Conservation (phyloP, 2,329 filamentous ascomycete genomes). For the Sporothrix curviconia region DNA sequence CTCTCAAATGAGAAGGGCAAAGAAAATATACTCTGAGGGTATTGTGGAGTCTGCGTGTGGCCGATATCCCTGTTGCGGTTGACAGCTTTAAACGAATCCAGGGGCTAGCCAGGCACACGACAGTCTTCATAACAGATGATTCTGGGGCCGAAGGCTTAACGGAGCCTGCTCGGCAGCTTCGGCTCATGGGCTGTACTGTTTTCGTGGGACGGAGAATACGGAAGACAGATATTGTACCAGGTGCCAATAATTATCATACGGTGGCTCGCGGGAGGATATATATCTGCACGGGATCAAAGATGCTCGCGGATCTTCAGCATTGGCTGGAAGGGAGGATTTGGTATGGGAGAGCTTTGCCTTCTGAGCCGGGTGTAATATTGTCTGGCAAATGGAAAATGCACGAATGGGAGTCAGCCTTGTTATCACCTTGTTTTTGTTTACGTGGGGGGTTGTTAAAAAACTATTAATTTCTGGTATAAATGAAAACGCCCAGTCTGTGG, state of each 20-base stretch:
- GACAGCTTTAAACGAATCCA: conserved; percentile 50
- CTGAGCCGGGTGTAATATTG: conserved; percentile 24
- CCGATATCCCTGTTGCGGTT: conserved; percentile 56
- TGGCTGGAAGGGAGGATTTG: conserved; percentile 51
- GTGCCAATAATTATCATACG: conserved; percentile 24
- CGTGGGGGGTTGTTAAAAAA: not conserved
- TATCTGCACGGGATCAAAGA: conserved; percentile 40
- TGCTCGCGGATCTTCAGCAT: conserved; percentile 35
- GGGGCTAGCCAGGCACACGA: conserved; percentile 45
- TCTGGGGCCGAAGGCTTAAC: conserved; percentile 16
- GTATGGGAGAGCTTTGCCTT: conserved; percentile 58
- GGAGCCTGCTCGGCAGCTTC: conserved; percentile 29
- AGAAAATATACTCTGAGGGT: conserved; percentile 41
- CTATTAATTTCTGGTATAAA: not conserved
- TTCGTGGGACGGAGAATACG: conserved; percentile 33
- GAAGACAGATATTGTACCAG: conserved; percentile 34
- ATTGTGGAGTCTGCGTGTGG: conserved; percentile 60
- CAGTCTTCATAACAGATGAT: conserved; percentile 55
- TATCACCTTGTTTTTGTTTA: not conserved
- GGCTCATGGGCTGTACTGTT: conserved; percentile 30
- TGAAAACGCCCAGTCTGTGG: too few relatives aligned
- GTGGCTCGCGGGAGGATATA: conserved; percentile 41
- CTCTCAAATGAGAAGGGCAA: conserved; percentile 32
- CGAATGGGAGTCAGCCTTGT: not conserved
- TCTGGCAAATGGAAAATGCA: not conserved